Conservation (phyloP, 176 grass and related monocot genomes). For the Musa itinerans region DNA sequence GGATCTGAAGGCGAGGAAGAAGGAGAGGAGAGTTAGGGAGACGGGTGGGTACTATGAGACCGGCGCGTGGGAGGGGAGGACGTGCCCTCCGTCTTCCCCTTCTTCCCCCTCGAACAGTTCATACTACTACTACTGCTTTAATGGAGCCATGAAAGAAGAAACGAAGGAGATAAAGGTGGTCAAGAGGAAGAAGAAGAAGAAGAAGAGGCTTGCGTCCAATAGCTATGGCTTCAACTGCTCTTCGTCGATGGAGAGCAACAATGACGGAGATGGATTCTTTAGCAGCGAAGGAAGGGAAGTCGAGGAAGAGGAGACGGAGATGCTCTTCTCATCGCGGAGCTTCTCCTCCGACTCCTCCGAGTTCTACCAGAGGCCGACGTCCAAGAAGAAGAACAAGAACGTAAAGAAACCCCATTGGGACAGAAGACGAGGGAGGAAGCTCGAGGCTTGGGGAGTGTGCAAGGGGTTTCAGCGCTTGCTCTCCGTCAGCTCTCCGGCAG, state of each 20-base stretch:
- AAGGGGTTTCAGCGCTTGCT: conserved; percentile 28
- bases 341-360: conserved; percentile 95
- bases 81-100: conserved; percentile 41
- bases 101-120: conserved; percentile 39
- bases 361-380: conserved; percentile 42
- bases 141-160: background rate
- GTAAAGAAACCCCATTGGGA: too few relatives aligned
- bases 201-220: conserved; percentile 26
- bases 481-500: conserved; percentile 7
- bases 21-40: conserved; percentile 16
- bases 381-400: conserved; percentile 29
- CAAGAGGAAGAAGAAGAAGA: conserved; percentile 3
- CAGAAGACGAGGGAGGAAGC: background rate
- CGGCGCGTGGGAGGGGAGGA: conserved; percentile 1
- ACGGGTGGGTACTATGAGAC: conserved; percentile 21
- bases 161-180: background rate
- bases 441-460: background rate
- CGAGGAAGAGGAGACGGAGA: conserved; percentile 40
- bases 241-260: conserved; percentile 23
- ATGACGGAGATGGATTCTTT: conserved; percentile 42
- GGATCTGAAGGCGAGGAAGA: background rate
- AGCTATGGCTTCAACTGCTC: conserved; percentile 75
- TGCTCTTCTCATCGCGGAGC: conserved; percentile 78
- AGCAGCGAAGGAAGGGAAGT: conserved; percentile 44
- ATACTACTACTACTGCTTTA: conserved; percentile 6